Base-by-base conservation (phyloP, 192 early-diverging fungal species). In the Lobosporangium transversale region DNA sequence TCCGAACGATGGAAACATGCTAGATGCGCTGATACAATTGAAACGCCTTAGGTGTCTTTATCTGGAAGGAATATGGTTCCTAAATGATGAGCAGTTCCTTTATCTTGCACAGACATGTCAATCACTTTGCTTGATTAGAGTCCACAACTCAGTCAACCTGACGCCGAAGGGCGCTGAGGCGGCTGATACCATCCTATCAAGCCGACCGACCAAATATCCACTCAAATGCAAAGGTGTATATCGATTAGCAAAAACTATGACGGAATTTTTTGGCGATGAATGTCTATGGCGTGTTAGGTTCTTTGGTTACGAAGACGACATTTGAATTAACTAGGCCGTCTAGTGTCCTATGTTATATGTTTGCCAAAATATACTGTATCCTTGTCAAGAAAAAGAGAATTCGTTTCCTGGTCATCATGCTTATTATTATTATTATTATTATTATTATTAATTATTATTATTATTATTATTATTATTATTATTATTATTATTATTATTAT, bases 261-360 rank as follows among this genome's bases (percentile, higher is more conserved):
- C 35, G 2, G 23, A 50, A 2, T 36, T 21, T 5, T 8, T 7
- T 32, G 20, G 26, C 2, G 23, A 49, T 23, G 37, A 37, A 8
- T 45, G 32, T 10, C 9, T 11, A 2, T 57, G 56, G 56, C 26
- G 29, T 20, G 36, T 27, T 15, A 27, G 33, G 7, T 79, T 36
- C 23, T 70, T 66, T 51, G 37, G 37, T 1, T 15, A 66, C 31
- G 44, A 54, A 23, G 61, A 63, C 48, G 54, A 53, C 48, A n/a
- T n/a, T n/a, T n/a, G n/a, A n/a, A n/a, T n/a, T n/a, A n/a, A n/a
- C n/a, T n/a, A n/a, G n/a, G n/a, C n/a, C n/a, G n/a, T n/a, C n/a
- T n/a, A n/a, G n/a, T n/a, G n/a, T n/a, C n/a, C n/a, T n/a, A n/a
- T n/a, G n/a, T n/a, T n/a, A n/a, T n/a, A n/a, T n/a, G n/a, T n/a